Evolutionary conservation across 371 early-diverging fungal species (phyloP).

Genomic region (Hamiltosporidium magnivora): DNA sequence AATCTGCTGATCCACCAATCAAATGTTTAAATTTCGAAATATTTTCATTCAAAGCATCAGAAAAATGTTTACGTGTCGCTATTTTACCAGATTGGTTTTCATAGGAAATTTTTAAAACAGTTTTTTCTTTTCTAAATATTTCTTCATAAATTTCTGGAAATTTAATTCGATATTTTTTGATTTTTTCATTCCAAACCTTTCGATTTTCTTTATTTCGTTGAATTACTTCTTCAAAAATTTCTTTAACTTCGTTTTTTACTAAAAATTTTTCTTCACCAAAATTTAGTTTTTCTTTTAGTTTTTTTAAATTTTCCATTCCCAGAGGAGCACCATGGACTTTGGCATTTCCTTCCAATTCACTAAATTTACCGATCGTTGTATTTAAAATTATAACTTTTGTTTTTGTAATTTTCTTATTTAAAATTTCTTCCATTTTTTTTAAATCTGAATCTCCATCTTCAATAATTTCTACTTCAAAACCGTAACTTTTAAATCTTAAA

Average conservation of each 20-base stretch:
- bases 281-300: constrained; percentile 70
- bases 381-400: background rate
- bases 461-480: constrained; percentile 72
- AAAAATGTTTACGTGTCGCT: constrained; percentile 52
- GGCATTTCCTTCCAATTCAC: constrained; percentile 62
- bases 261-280: constrained; percentile 65
- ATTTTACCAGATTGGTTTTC: too few species aligned
- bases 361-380: background rate
- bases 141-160: constrained; percentile 58
- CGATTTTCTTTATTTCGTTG: constrained; percentile 60
- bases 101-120: too few species aligned
- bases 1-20: constrained; percentile 92
- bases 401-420: background rate
- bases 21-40: constrained; percentile 61
- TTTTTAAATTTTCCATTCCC: constrained; percentile 65
- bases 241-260: constrained; percentile 58
- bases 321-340: constrained; percentile 77
- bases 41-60: constrained; percentile 67
- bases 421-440: constrained; percentile 58
- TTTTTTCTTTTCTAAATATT: constrained; percentile 50
- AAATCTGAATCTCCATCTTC: constrained; percentile 70
- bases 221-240: constrained; percentile 59
- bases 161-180: constrained; percentile 60
- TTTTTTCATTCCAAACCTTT: constrained; percentile 63
- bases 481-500: constrained; percentile 75